Evolutionary conservation across 352 stramenopile species (phyloP), one percentile per base, ranked within the genome.

Genomic region (Phytophthora cryptogea): DNA sequence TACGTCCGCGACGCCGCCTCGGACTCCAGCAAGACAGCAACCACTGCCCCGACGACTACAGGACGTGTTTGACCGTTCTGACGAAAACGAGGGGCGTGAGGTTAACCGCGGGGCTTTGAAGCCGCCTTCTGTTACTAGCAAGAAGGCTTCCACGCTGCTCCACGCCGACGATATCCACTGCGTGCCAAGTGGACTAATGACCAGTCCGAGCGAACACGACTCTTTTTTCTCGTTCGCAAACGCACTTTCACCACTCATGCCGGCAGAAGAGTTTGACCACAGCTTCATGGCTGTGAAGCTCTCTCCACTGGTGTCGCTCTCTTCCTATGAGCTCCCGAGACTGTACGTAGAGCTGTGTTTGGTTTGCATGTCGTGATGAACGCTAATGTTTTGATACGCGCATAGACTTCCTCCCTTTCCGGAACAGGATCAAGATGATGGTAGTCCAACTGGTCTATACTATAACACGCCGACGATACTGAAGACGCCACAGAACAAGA

Each of bases 141-240:
- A 28, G 28, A 41, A 49, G 26, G 23, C 52, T 16, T 37, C 56
- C 3, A 59, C 48, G 14, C 46, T 66, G 10, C 54, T 71, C 5
- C 53, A 66, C 4, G 28, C 28, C 2, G 48, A 74, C 3, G 77
- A 77, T 45, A 66, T 78, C 32, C 76, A 74, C 35, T 83, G 70
- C 53, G 70, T 59, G 4, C 81, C 67, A 5, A 80, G 76, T 31
- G 68, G 68, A 31, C 54, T 74, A 2, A 42, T 59, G 17, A 60
- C 66, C 5, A 73, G 57, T 39, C 69, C 59, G 13, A 70, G 72
- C 46, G 82, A 94, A 36, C 77, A 88, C 32, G 85, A 90, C 58
- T 87, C 78, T 32, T 89, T 93, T 54, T 92, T 92, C 52, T 90
- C 83, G 20, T 92, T 93, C 51, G 81, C 73, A 0, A 88, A 89